Base-by-base conservation (phyloP, 1,139 yeast species). In the Pichia sp. region DNA sequence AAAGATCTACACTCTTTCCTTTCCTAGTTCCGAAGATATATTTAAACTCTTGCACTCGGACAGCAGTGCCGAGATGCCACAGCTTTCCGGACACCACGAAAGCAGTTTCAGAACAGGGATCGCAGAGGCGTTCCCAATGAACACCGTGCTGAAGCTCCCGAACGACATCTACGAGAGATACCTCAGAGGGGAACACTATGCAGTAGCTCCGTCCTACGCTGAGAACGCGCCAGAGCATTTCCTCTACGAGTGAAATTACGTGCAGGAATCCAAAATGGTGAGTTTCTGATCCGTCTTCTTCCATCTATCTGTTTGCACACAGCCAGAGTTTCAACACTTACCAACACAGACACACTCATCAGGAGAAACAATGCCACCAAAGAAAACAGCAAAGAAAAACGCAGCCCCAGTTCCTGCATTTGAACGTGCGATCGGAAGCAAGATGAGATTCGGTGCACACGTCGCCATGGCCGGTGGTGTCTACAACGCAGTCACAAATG, bases 391-490 rank as follows among this genome's bases (percentile, higher is more conserved):
- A 18, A 38, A 38, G 34, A 38, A 38, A 22, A 22, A 17, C 15
- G 32, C 15, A 20, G 19, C 27, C 6, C 15, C 35, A 1, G 36
- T 39, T 2, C 46, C 46, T 3, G 38, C 48, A 7, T 50, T 44
- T 37, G 46, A 40, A 11, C 44, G 53, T 15, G 10, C 34, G 3
- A 20, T 45, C 2, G 21, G 53, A 36, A 45, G 57, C 9, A 49
- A 66, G 53, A 53, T 55, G 43, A 83, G 81, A 59, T 85, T 86
- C 58, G 96, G 96, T 2, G 95, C 95, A 2, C 96, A 87, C 66
- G 89, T 87, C 30, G 80, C 81, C 2, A 77, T 78, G 60, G 71
- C 83, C 3, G 93, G 93, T 53, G 79, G 80, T 1, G 76, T 89
- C 4, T 83, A 88, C 45, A 87, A 87, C 41, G 75, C 96, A 3